Base-by-base conservation (phyloP, 495 filamentous ascomycete genomes). In the Talaromyces stipitatus region DNA sequence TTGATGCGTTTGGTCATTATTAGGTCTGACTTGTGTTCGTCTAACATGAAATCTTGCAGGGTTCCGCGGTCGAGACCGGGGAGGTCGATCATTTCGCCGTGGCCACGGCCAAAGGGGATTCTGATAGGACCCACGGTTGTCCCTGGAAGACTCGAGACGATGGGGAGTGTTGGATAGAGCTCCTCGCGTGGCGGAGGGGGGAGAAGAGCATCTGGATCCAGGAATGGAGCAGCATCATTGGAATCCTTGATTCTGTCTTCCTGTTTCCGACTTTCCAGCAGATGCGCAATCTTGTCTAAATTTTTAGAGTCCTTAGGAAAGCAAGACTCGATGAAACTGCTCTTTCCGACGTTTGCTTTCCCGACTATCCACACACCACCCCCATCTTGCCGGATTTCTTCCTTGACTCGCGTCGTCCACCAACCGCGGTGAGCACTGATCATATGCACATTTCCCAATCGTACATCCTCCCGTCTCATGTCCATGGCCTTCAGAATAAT, bases 301-400 rank as follows among this genome's bases (percentile, higher is more conserved):
- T 73, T 72, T 62, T 76, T 81, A 45, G 83, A 79, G 23, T 88
- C 89, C 66, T 96, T 95, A 14, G 92, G 92, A 62, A 90, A 95
- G 16, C 95, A 84, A 8, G 77, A 78, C 63, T 92, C 83, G 54
- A 97, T 90, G 23, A 99, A 85, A 59, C 85, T 86, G 65, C 91
- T 96, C 70, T 99, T 99, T 12, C 94, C 94, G 24, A 97, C 94
- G 65, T 99, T 99, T 52, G 87, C 90, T 62, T 92, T 96, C n/a
- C 95, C 94, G 23, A 97, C 89, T 76, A 99, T 85, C 94, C 94
- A 99, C n/a, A 88, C 81, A 4, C 86, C 95, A 2, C 92, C 91
- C 8, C 86, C 89, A 36, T 89, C 82, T 30, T 83, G 72, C 71
- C 79, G 87, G 47, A 96, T 89, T 26, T 90, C 83, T 62, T 95